phyloP scores from a whole-genome alignment of 805 yeast species.

The Candida alai region DNA sequence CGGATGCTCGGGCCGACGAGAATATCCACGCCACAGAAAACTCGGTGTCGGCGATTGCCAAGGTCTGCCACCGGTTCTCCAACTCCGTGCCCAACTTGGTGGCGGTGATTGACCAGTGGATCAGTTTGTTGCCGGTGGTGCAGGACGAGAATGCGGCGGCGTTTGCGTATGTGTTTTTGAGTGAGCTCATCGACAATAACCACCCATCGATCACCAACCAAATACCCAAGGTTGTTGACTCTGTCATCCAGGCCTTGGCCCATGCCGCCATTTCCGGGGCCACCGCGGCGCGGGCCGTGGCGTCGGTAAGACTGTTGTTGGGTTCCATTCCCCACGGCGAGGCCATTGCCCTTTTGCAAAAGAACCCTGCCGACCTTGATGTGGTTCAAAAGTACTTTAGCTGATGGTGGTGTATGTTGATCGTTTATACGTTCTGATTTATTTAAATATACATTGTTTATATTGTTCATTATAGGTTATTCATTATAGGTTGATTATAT shows the following conservation, averaged over 20 bases:
- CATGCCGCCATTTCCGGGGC: conserved; percentile 64
- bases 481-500: too few species aligned
- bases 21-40: conserved; percentile 85
- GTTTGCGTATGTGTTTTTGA: conserved; percentile 70
- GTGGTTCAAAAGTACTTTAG: conserved; percentile 58
- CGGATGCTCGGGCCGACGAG: conserved; percentile 84
- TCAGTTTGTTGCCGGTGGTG: conserved; percentile 73
- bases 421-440: background rate
- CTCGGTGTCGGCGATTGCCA: conserved; percentile 78
- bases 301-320: conserved; percentile 60
- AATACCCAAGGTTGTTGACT: conserved; percentile 59
- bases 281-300: conserved; percentile 63
- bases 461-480: too few species aligned
- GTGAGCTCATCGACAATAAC: conserved; percentile 63
- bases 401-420: conserved; percentile 14
- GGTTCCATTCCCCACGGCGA: conserved; percentile 64
- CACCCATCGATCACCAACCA: conserved; percentile 54
- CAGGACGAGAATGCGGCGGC: conserved; percentile 89
- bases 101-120: conserved; percentile 69
- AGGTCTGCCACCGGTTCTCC: conserved; percentile 67
- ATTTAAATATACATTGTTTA: background rate
- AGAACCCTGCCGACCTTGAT: conserved; percentile 52
- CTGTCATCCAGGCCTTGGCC: conserved; percentile 71
- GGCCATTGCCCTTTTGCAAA: conserved; percentile 59
- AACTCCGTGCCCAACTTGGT: conserved; percentile 56